phyloP scores from a whole-genome alignment of 2,329 filamentous ascomycete species.

The Colletotrichum gigasporum region DNA sequence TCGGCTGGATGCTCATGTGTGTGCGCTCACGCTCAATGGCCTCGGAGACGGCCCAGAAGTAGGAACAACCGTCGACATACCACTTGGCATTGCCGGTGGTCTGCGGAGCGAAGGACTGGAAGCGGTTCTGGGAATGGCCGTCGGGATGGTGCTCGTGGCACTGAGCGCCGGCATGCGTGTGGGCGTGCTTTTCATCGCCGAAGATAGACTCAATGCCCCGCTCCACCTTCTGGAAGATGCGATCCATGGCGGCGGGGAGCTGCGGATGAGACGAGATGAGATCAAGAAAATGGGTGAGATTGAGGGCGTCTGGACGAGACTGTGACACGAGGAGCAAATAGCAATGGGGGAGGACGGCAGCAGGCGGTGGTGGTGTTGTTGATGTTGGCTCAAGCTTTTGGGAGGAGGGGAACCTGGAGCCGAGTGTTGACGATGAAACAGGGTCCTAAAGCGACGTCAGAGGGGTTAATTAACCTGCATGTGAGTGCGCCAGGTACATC shows the following conservation, averaged over 20 bases:
- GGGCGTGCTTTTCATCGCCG: slow-evolving; percentile 54
- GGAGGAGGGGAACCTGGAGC: slow-evolving; percentile 21
- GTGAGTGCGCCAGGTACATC: slow-evolving; percentile 2
- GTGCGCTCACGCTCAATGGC: slow-evolving; percentile 70
- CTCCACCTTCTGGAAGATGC: slow-evolving; percentile 55
- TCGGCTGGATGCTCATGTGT: neutral
- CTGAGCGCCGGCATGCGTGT: slow-evolving; percentile 51
- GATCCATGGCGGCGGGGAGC: slow-evolving; percentile 42
- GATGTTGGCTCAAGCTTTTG: slow-evolving; percentile 21
- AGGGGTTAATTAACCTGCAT: slow-evolving; percentile 16
- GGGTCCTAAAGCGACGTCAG: slow-evolving; percentile 28
- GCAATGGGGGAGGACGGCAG: neutral
- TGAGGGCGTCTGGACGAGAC: neutral
- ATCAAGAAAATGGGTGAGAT: neutral
- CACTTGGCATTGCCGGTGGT: slow-evolving; percentile 82
- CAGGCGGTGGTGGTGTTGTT: neutral
- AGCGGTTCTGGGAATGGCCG: slow-evolving; percentile 61
- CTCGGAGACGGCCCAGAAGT: slow-evolving; percentile 85
- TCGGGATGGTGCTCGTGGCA: slow-evolving; percentile 53
- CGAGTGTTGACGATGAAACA: slow-evolving; percentile 24
- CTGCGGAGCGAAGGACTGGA: slow-evolving; percentile 76
- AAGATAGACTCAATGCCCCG: slow-evolving; percentile 50
- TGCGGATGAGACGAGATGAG: neutral
- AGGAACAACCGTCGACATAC: slow-evolving; percentile 86
- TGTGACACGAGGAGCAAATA: neutral